Conservation (phyloP, 345 rosid species). For the Salix brachista region DNA sequence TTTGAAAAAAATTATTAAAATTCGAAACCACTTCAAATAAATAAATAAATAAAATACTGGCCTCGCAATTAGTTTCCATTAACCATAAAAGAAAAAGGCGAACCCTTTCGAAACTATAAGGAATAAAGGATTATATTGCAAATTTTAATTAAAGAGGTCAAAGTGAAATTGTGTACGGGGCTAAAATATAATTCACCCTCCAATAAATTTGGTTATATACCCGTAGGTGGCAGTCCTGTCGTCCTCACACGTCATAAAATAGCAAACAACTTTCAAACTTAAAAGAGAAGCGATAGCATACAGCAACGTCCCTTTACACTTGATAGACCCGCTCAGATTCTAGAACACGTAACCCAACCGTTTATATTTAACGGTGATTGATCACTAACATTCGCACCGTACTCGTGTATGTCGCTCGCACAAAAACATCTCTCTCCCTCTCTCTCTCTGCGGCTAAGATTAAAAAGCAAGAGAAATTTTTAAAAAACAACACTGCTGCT, state of each 20-base stretch:
- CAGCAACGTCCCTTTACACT: neutral
- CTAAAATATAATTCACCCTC: neutral
- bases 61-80: too few species aligned
- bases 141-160: neutral
- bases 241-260: neutral
- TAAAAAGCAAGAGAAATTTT: neutral
- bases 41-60: too few species aligned
- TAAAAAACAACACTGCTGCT: constrained; percentile 11
- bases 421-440: neutral
- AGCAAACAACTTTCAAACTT: neutral
- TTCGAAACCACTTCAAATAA: too few species aligned
- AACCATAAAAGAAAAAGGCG: too few species aligned
- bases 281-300: neutral
- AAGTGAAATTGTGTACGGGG: neutral
- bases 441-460: neutral
- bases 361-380: neutral
- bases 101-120: neutral
- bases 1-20: too few species aligned
- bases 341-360: neutral
- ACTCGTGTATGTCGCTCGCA: neutral
- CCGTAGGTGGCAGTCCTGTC: neutral
- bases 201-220: neutral
- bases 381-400: neutral
- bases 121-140: neutral
- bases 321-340: neutral